Base-by-base conservation (phyloP, 2,329 filamentous ascomycete species). In the Cladosporium sp. region DNA sequence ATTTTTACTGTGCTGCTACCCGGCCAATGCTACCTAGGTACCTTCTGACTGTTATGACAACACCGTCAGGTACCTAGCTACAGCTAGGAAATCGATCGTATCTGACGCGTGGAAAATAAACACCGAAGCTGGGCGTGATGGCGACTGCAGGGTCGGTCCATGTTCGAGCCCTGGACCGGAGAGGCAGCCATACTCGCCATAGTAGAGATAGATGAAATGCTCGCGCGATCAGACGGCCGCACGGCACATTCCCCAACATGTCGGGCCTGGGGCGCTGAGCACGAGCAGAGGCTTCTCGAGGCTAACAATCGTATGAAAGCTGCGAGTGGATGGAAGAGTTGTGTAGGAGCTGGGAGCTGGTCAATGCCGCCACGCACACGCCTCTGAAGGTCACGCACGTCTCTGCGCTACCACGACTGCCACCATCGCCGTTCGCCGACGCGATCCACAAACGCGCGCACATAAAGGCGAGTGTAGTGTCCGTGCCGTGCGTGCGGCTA, bases 231-330 rank as follows among this genome's bases (percentile, higher is more conserved):
- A 15, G 22, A 27, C 22, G 22, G 22, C 22, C 5, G 9, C 22
- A n/a, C 30, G 43, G 43, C 43, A 37, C 43, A 38, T 9, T 38
- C 32, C 34, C 43, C 43, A 45, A 45, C 43, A n/a, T n/a, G n/a
- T 29, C 43, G 32, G 43, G 19, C 20, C 27, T 22, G 43, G 34
- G 17, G 7, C 18, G 36, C 15, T 18, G 39, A 17, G 44, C 44
- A 29, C 43, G 43, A 18, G 30, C 43, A 34, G 22, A 20, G 34
- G 13, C 6, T n/a, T 19, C 43, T 39, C 32, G 20, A 20, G 42
- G 18, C 42, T 24, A 44, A 13, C 42, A 30, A 18, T 20, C 30
- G 9, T 18, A 17, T 15, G 11, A 19, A 29, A 15, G 29, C 42
- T 34, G 27, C n/a, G 8, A 34, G 27, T 34, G 42, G 30, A 18